A percentile compares a stretch with the other conserved stretches of the same genome.
phyloP scores from a whole-genome alignment of 441 rosid genomes.

The Pelargonium fulgidum region DNA sequence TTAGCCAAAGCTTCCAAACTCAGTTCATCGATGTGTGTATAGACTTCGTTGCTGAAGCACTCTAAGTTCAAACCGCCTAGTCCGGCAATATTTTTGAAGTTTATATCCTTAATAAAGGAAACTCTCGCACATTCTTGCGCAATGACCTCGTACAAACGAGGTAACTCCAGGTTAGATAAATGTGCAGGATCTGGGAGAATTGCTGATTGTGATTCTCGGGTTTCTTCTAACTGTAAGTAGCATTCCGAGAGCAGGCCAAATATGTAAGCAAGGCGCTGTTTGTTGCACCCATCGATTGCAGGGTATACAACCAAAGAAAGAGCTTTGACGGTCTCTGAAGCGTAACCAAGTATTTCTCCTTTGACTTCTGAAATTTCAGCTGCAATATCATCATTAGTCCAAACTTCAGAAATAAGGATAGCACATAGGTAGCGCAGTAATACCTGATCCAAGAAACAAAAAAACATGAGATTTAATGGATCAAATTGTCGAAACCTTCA shows the following conservation, averaged over 20 bases:
- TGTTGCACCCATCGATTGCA: conserved; percentile 75
- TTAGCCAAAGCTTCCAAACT: conserved; percentile 80
- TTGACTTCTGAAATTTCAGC: conserved; percentile 63
- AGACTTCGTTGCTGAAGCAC: conserved; percentile 61
- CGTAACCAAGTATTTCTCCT: conserved; percentile 54
- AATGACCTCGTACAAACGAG: conserved; percentile 49
- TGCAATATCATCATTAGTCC: conserved; percentile 72
- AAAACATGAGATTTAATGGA: conserved; percentile 7
- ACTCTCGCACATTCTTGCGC: conserved; percentile 76
- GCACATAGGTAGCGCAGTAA: conserved; percentile 53
- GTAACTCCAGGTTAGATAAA: conserved; percentile 33
- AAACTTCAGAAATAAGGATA: conserved; percentile 67
- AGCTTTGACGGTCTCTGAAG: conserved; percentile 58
- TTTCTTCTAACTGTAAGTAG: conserved; percentile 53
- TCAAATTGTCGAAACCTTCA: not conserved
- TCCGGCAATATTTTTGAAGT: conserved; percentile 78
- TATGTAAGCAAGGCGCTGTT: conserved; percentile 69
- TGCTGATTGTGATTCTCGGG: conserved; percentile 35
- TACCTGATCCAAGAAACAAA: conserved; percentile 42
- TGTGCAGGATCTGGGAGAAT: conserved; percentile 25
- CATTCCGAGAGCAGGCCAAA: conserved; percentile 75
- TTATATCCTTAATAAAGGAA: conserved; percentile 65
- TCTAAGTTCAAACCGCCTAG: conserved; percentile 62
- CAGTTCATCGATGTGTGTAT: conserved; percentile 45
- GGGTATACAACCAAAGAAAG: conserved; percentile 62